Evolutionary conservation across 225 moss, liverwort and hornwort genomes (phyloP).

Genomic region (Pleurozium schreberi): DNA sequence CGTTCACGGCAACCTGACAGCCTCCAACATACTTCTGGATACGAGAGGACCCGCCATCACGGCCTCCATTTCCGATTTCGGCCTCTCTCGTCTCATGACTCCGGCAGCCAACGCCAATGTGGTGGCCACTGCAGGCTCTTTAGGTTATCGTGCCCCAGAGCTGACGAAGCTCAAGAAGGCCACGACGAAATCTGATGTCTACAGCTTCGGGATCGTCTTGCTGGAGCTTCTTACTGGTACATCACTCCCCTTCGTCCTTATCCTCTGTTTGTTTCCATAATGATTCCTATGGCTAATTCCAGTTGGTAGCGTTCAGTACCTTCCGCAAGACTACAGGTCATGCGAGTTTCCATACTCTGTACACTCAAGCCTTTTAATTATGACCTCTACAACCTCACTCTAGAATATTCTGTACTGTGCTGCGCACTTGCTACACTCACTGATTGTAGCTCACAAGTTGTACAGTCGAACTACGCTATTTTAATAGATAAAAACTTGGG

Average conservation of each 20-base stretch:
- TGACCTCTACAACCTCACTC: neutral
- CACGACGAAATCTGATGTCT: constrained; percentile 76
- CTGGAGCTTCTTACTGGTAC: constrained; percentile 87
- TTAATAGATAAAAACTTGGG: too few relatives aligned
- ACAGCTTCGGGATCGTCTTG: constrained; percentile 81
- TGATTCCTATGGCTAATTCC: neutral
- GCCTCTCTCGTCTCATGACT: constrained; percentile 87
- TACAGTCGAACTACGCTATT: neutral
- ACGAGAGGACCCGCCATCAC: constrained; percentile 35
- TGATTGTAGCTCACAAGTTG: neutral
- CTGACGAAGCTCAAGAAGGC: constrained; percentile 78
- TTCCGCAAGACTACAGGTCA: neutral
- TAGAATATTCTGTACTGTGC: neutral
- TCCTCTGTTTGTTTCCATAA: too few relatives aligned
- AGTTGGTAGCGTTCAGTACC: neutral
- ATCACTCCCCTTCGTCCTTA: neutral
- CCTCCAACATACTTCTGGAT: constrained; percentile 77
- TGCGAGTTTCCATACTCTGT: neutral
- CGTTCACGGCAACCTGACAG: constrained; percentile 79
- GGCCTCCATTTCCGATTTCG: constrained; percentile 76
- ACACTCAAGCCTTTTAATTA: neutral
- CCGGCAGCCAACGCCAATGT: constrained; percentile 88
- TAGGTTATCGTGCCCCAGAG: constrained; percentile 88
- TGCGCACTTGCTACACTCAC: neutral
- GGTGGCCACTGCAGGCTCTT: constrained; percentile 60